Base-by-base conservation (phyloP, 2,329 filamentous ascomycete species). In the Aspergillus latus region DNA sequence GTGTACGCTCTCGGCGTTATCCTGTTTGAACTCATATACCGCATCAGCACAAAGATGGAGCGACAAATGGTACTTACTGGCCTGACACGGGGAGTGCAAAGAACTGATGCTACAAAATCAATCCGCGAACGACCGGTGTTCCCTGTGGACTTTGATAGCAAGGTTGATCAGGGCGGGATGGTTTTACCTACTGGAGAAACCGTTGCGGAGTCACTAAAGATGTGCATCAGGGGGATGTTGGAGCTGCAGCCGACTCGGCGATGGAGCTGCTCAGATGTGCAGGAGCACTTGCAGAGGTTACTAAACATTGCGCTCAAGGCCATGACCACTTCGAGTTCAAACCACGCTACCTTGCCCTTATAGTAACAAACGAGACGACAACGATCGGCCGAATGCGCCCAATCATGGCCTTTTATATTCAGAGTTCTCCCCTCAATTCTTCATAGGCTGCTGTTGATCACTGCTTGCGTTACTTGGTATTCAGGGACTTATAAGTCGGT, bases 1-100 rank as follows among this genome's bases (percentile, higher is more conserved):
- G 75, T 87, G 0, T 88, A 82, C 62, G 81, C 84, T 0, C 72
- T 88, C 1, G 85, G 85, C 0, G 78, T 88, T 9, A 82, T 88
- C 30, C 72, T 84, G 0, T 84, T 87, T 43, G 86, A 89, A 67
- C 74, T 88, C 45, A 62, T 87, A 0, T 82, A 80, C 59, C 75
- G 71, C 4, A 83, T 88, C 51, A 72, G 71, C 39, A 82, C 80
- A 0, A 77, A 73, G 44, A 77, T 78, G 65, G 80, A 82, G 58
- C 74, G 80, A 11, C 70, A 75, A 46, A 58, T 74, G 21, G 74
- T 79, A 0, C 60, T 82, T 10, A 69, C 66, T 10, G 67, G 73
- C 9, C 57, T 81, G 29, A 76, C 74, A 4, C 64, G 67, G 5
- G 64, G 66, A 4, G 59, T 61, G 6, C 59, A 57, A 34, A 50